Conservation (phyloP, 257 asterid genomes). For the Galeopsis tetrahit region DNA sequence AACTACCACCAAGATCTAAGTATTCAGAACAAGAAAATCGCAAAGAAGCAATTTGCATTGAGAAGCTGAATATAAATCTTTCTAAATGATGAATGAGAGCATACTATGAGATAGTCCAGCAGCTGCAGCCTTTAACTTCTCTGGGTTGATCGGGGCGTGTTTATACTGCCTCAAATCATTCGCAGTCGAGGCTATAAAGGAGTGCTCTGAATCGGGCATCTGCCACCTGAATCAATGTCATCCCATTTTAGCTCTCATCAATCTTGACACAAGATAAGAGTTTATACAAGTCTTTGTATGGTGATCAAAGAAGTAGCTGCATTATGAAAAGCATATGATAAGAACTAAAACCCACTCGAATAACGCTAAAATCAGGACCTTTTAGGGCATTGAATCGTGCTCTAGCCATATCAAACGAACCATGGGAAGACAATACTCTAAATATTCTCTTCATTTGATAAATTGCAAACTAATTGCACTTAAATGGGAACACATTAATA, state of each 20-base stretch:
- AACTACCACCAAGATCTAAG: conserved; percentile 50
- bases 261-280: neutral
- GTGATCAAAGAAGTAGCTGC: conserved; percentile 1
- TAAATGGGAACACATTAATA: neutral
- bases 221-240: conserved; percentile 67
- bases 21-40: neutral
- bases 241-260: conserved; percentile 5
- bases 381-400: neutral
- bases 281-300: neutral
- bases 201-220: conserved; percentile 62
- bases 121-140: conserved; percentile 83
- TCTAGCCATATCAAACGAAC: neutral
- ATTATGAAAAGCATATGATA: neutral
- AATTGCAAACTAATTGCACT: too few species aligned
- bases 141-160: conserved; percentile 58
- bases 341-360: conserved; percentile 5
- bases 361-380: neutral
- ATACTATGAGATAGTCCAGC: conserved; percentile 75
- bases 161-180: conserved; percentile 75
- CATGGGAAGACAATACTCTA: neutral
- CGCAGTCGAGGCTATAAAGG: conserved; percentile 82
- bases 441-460: too few species aligned
- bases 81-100: conserved; percentile 25
- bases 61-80: neutral
- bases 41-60: neutral